These are phyloP conservation scores for Dryas octopetala DNA, from an alignment of 306 rosid species.

Conservation along the genomic window DNA sequence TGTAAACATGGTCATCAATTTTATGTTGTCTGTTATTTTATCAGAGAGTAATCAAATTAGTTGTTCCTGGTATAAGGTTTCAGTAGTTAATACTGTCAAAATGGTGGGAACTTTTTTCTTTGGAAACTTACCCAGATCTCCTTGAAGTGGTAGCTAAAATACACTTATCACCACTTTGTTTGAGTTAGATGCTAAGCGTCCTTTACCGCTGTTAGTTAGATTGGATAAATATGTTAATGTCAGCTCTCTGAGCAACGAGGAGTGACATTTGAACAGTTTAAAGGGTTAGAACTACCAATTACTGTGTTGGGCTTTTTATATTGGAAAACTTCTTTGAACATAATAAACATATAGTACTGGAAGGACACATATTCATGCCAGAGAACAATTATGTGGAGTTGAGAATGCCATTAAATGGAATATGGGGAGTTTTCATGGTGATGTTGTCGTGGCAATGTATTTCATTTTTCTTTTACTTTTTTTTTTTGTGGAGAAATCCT, in stretches of 20 bases:
- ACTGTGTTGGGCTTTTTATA: no score
- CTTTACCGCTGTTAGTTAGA: not conserved
- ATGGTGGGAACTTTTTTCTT: not conserved
- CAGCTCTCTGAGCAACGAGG: no score
- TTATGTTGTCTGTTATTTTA: no score
- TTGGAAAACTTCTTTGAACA: not conserved
- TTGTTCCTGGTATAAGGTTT: no score
- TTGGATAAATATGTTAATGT: not conserved
- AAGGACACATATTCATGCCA: not conserved
- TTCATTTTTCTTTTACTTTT: not conserved
- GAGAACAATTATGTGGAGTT: not conserved
- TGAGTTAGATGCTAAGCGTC: not conserved
- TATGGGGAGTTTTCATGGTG: not conserved
- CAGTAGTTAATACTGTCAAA: not conserved
- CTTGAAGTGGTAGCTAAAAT: not conserved
- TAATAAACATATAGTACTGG: not conserved
- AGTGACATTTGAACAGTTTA: no score
- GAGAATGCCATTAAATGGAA: not conserved
- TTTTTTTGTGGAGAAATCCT: not conserved
- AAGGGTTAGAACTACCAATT: no score
- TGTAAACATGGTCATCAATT: no score
- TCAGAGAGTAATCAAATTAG: no score
- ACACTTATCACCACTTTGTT: not conserved
- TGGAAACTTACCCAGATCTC: not conserved
- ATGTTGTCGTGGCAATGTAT: not conserved